These are phyloP conservation scores for Globisporangium emineosum DNA, from an alignment of 352 stramenopile genomes.

Conservation along the genomic window DNA sequence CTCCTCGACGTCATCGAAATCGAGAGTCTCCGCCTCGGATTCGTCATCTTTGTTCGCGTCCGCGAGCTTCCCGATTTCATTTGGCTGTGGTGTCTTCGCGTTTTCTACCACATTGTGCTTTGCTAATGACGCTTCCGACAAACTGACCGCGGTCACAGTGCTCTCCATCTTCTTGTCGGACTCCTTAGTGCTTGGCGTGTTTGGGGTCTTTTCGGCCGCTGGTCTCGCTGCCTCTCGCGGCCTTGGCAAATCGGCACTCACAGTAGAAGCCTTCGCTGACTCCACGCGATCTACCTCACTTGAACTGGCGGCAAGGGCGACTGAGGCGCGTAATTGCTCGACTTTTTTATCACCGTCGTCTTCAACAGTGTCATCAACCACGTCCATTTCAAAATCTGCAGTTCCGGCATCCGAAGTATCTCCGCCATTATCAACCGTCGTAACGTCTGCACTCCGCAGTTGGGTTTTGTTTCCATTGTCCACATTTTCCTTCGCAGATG, in stretches of 20 bases:
- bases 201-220: neutral
- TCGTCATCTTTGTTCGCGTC: constrained; percentile 1
- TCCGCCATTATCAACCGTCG: constrained; percentile 15
- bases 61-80: neutral
- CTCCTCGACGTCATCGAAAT: constrained; percentile 13
- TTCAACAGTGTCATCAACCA: constrained; percentile 29
- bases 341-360: neutral
- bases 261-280: neutral
- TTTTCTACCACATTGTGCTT: constrained; percentile 1
- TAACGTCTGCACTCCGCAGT: constrained; percentile 5
- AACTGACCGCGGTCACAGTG: neutral
- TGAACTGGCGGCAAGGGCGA: neutral
- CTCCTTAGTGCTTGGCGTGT: neutral
- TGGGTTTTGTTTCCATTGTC: neutral
- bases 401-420: constrained; percentile 41
- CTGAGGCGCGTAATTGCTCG: neutral
- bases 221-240: neutral
- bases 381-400: constrained; percentile 32
- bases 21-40: constrained; percentile 16
- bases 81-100: neutral
- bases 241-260: neutral
- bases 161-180: neutral
- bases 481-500: neutral
- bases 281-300: no score
- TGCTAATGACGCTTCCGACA: constrained; percentile 2